These are phyloP conservation scores for Daldinia sp. DNA, from an alignment of 2,329 filamentous ascomycete genomes.

Conservation along the genomic window DNA sequence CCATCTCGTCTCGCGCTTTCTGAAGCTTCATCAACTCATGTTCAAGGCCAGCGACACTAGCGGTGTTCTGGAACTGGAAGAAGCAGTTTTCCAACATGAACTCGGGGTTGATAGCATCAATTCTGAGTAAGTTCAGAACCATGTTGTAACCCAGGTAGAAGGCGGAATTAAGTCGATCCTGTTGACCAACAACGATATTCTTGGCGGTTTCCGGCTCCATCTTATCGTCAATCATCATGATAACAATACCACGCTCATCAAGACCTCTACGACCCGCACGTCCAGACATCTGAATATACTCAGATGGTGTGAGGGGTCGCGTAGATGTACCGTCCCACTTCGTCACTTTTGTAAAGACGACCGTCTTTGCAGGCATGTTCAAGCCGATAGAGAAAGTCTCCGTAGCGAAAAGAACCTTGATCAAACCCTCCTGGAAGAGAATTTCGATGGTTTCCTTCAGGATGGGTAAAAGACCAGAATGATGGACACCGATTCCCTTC, in stretches of 20 bases:
- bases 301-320: constrained; percentile 90
- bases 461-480: constrained; percentile 94
- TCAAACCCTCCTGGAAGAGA: constrained; percentile 95
- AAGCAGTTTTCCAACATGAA: constrained; percentile 99
- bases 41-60: constrained; percentile 85
- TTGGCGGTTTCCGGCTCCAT: constrained; percentile 96
- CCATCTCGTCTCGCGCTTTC: constrained; percentile 76
- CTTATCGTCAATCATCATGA: constrained; percentile 99
- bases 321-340: constrained; percentile 90
- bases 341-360: constrained; percentile 96
- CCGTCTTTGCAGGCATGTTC: constrained; percentile 99
- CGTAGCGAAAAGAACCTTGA: constrained; percentile 97
- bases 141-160: constrained; percentile 99
- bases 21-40: constrained; percentile 85
- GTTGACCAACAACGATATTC: constrained; percentile 93
- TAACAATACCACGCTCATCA: constrained; percentile 97
- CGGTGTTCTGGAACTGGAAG: constrained; percentile 96
- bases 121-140: constrained; percentile 94
- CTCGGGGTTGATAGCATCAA: constrained; percentile 99
- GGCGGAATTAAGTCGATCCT: constrained; percentile 96
- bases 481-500: constrained; percentile 95
- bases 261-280: constrained; percentile 96
- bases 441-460: constrained; percentile 99
- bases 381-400: constrained; percentile 99
- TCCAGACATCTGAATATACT: constrained; percentile 99